Conservation (phyloP, 2,329 filamentous ascomycete genomes). For the Calonectria honghensis region DNA sequence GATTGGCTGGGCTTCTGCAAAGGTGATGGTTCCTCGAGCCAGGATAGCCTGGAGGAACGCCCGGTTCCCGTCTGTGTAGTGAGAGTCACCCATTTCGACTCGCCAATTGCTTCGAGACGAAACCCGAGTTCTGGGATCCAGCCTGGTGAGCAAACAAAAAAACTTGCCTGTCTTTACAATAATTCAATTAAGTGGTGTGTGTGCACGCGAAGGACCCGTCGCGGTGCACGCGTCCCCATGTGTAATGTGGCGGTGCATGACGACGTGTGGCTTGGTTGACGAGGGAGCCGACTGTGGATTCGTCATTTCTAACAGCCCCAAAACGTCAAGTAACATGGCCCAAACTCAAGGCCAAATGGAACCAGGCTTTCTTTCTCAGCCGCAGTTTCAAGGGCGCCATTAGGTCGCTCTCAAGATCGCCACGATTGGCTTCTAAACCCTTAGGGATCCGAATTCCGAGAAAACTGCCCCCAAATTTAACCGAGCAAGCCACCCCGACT, state of each 20-base stretch:
- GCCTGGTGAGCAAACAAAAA: conserved; percentile 11
- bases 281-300: conserved; percentile 3
- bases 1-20: conserved; percentile 82
- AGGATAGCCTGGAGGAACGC: conserved; percentile 95
- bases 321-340: background rate
- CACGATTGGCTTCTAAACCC: conserved; percentile 17
- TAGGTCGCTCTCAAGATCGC: background rate
- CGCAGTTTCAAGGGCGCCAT: conserved; percentile 13
- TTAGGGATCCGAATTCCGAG: conserved; percentile 3
- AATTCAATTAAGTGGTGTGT: conserved; percentile 14
- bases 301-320: background rate
- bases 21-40: conserved; percentile 84
- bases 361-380: conserved; percentile 8
- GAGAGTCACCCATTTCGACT: conserved; percentile 53
- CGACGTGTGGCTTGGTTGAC: conserved; percentile 17
- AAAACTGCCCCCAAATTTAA: conserved; percentile 4
- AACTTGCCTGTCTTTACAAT: conserved; percentile 13
- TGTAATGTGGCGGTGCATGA: conserved; percentile 44
- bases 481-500: background rate
- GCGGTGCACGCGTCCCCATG: conserved; percentile 46
- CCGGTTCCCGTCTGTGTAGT: conserved; percentile 80
- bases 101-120: conserved; percentile 42
- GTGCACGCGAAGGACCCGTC: conserved; percentile 29
- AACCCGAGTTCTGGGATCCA: background rate
- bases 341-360: background rate